Conservation (phyloP, 2,329 filamentous ascomycete genomes). For the Stemphylium lycopersici region DNA sequence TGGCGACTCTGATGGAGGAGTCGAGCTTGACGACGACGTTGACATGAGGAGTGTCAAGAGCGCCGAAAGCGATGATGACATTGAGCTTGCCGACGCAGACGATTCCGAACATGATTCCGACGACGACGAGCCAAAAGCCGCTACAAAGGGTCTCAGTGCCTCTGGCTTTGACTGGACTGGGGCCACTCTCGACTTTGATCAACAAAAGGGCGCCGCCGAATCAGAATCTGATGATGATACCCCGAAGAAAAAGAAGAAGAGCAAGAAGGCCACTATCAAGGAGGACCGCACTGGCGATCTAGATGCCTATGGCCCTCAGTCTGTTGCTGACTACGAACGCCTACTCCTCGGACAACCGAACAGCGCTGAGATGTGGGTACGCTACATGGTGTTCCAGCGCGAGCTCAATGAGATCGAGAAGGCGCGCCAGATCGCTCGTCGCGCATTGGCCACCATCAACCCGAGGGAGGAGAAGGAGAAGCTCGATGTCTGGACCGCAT, state of each 20-base stretch:
- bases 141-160: slow-evolving; percentile 63
- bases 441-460: slow-evolving; percentile 88
- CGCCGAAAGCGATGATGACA: slow-evolving; percentile 42
- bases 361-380: slow-evolving; percentile 91
- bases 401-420: slow-evolving; percentile 87
- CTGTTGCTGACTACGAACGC: slow-evolving; percentile 89
- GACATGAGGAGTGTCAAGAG: slow-evolving; percentile 55
- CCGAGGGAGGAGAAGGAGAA: slow-evolving; percentile 92
- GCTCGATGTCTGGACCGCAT: slow-evolving; percentile 91
- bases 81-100: slow-evolving; percentile 41
- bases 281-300: slow-evolving; percentile 92
- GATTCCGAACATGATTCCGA: slow-evolving; percentile 45
- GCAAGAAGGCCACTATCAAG: slow-evolving; percentile 76
- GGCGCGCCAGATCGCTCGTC: slow-evolving; percentile 86
- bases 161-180: slow-evolving; percentile 90
- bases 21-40: slow-evolving; percentile 48
- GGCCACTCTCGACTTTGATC: slow-evolving; percentile 58
- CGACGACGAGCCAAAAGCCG: slow-evolving; percentile 17
- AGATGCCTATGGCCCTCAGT: slow-evolving; percentile 85
- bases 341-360: slow-evolving; percentile 90
- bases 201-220: slow-evolving; percentile 61
- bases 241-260: slow-evolving; percentile 70
- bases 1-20: slow-evolving; percentile 52
- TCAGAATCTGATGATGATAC: slow-evolving; percentile 60
- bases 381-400: slow-evolving; percentile 99